Evolutionary conservation across 345 rosid species (phyloP), one percentile per base, ranked within the genome.

Genomic region (Mercurialis annua): DNA sequence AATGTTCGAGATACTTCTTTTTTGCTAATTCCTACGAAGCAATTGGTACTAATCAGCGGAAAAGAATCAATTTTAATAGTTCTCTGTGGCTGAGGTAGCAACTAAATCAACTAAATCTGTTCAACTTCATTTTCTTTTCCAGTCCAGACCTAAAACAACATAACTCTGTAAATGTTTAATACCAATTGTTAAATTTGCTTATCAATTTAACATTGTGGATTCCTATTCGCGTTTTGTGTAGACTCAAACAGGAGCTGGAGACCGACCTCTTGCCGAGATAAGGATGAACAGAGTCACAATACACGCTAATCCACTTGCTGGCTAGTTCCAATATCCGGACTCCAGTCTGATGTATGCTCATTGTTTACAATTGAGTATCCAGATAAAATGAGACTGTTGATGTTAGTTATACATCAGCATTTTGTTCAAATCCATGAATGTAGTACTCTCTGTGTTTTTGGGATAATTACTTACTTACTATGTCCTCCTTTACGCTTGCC

Each of bases 291-390:
- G 97, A 10, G 88, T 94, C 63, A 91, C 99, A 0, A 83, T 87
- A 73, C 99, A 94, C 63, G 99, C 99, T 54, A 94, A 94, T 72
- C 99, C 99, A 27, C 98, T 91, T 24, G 97, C 99, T 69, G 98
- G 84, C 65, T 94, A 83, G 78, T 18, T 33, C n/a, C 10, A 42
- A 8, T 2, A 26, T n/a, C n/a, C 11, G 44, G 44, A 40, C 9
- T 36, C 4, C 9, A 9, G 40, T 36, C 9, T 4, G 44, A 40
- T 9, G 44, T n/a, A n/a, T n/a, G 11, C 70, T 43, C 64, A 29
- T 40, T 50, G 33, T 71, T 12, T 38, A 26, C 21, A 30, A 24
- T 30, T 66, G 29, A 7, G 14, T 23, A n/a, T 23, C 7, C 4
- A 40, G 6, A 10, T 16, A 31, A 16, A 31, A 30, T 17, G n/a